phyloP scores from a whole-genome alignment of 2,329 filamentous ascomycete genomes.

The Verticillium dahliae region DNA sequence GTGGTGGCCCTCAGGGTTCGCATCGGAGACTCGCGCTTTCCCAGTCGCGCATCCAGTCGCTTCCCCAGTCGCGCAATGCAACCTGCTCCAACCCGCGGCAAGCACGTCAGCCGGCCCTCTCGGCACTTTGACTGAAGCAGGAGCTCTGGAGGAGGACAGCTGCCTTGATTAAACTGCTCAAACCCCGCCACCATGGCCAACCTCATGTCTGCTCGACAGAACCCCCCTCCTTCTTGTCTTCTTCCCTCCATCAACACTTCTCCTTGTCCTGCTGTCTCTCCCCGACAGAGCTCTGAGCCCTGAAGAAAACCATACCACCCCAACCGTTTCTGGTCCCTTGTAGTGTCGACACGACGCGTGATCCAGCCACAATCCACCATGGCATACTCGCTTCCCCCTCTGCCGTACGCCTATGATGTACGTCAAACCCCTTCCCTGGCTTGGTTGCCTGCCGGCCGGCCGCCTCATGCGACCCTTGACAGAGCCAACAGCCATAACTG shows the following conservation, averaged over 20 bases:
- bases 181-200: not conserved
- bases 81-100: not conserved
- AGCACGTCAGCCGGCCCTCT: not conserved
- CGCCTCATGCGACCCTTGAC: not conserved
- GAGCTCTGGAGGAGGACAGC: not conserved
- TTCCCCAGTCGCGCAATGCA: not conserved
- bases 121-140: not conserved
- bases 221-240: not conserved
- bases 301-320: too few species aligned
- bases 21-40: not conserved
- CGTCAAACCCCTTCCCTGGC: conserved; percentile 20
- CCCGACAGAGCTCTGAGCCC: not conserved
- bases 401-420: conserved; percentile 68
- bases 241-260: not conserved
- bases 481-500: too few species aligned
- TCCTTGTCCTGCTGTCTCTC: not conserved
- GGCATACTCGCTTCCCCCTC: conserved; percentile 55
- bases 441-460: not conserved
- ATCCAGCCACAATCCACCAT: conserved; percentile 15
- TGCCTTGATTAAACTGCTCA: not conserved
- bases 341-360: not conserved
- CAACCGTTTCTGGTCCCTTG: not conserved
- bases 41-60: not conserved
- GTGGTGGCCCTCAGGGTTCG: not conserved
- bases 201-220: not conserved